These are phyloP conservation scores for Acer campestre DNA, from an alignment of 345 rosid species.

Conservation along the genomic window DNA sequence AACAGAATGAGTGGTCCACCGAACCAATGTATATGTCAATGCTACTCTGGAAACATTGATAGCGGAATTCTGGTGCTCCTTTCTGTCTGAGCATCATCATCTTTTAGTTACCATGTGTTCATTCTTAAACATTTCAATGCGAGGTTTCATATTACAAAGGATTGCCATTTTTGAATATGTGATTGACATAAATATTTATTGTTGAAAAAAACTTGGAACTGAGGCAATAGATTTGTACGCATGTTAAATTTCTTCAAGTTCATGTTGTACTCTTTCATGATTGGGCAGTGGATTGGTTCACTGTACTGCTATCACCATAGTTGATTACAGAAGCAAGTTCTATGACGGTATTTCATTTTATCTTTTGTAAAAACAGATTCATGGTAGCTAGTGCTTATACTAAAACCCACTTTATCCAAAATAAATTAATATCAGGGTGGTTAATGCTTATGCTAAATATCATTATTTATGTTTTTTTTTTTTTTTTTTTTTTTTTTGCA, in stretches of 20 bases:
- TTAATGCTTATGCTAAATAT: too few relatives aligned
- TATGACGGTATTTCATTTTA: too few relatives aligned
- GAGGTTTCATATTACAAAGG: not conserved
- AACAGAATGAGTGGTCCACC: not conserved
- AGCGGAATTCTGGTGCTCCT: not conserved
- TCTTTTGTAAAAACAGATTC: too few relatives aligned
- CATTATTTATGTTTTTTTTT: too few relatives aligned
- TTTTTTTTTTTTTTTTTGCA: too few relatives aligned
- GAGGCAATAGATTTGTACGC: not conserved
- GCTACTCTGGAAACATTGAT: not conserved
- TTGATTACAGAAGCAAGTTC: too few relatives aligned
- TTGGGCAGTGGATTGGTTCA: too few relatives aligned
- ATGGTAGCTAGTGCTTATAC: too few relatives aligned
- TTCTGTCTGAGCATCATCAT: not conserved
- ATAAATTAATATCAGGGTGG: too few relatives aligned
- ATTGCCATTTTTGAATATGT: not conserved
- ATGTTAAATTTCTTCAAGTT: not conserved
- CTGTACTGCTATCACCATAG: too few relatives aligned
- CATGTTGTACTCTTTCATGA: too few relatives aligned
- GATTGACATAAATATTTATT: not conserved
- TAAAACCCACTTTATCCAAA: too few relatives aligned
- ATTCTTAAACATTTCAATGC: not conserved
- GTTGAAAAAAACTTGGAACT: not conserved
- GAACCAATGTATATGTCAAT: not conserved
- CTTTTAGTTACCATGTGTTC: not conserved